Conservation (phyloP, 306 rosid genomes). For the Urtica urens region DNA sequence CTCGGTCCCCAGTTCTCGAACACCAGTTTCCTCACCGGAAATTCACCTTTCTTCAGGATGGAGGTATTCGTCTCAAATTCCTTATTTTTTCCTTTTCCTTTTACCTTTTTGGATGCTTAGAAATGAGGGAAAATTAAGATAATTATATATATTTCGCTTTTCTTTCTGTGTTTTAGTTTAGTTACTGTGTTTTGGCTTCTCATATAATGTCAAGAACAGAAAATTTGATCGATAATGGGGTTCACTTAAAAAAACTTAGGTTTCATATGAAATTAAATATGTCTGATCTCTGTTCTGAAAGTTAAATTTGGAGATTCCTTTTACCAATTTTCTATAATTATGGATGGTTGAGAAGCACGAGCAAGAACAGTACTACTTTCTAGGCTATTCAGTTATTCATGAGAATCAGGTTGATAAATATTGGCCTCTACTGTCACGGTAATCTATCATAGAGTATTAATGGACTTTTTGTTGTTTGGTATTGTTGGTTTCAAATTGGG, state of each 20-base stretch:
- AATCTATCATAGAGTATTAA: slow-evolving; percentile 5
- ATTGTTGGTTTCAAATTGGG: background rate
- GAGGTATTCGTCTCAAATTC: slow-evolving; percentile 40
- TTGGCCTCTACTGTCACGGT: slow-evolving; percentile 17
- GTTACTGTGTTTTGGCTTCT: too few relatives aligned
- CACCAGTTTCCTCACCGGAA: slow-evolving; percentile 52
- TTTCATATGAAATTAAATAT: too few relatives aligned
- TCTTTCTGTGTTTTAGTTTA: background rate
- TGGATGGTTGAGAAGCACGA: too few relatives aligned
- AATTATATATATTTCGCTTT: too few relatives aligned
- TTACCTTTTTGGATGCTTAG: background rate
- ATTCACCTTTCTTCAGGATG: slow-evolving; percentile 40
- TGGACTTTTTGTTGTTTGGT: slow-evolving; percentile 11
- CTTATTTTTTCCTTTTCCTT: background rate
- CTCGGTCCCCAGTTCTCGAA: slow-evolving; percentile 19
- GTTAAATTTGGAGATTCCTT: too few relatives aligned
- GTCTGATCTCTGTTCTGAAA: too few relatives aligned
- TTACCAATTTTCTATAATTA: too few relatives aligned
- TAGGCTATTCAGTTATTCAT: slow-evolving; percentile 1
- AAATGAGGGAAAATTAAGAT: background rate
- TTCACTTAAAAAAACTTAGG: too few relatives aligned
- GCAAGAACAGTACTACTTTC: too few relatives aligned
- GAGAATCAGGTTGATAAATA: slow-evolving; percentile 3
- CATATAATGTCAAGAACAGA: too few relatives aligned
- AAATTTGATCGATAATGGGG: too few relatives aligned